Percentiles rank a stretch among this genome's conserved stretches.
phyloP scores from a whole-genome alignment of 2,329 filamentous ascomycete species.

The Ramularia endophylla region DNA sequence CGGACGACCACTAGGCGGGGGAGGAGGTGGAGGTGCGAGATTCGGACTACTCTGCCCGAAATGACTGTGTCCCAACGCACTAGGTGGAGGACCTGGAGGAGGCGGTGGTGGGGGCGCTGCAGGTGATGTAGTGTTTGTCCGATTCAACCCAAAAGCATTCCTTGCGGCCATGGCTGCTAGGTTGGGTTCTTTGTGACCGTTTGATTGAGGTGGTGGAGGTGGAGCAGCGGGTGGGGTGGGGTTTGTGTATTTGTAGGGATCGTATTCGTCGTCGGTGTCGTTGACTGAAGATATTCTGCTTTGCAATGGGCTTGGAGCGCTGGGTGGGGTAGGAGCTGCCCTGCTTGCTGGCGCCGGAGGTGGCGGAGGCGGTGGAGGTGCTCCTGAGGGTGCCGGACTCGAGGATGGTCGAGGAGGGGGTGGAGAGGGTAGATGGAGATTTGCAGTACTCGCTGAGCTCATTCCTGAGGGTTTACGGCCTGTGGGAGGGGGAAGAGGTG shows the following conservation, averaged over 20 bases:
- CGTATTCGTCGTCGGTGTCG: slow-evolving; percentile 18
- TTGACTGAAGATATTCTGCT: slow-evolving; percentile 12
- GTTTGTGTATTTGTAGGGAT: slow-evolving; percentile 17
- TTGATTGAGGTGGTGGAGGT: slow-evolving; percentile 39
- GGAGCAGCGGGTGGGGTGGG: slow-evolving; percentile 52
- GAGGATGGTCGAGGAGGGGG: slow-evolving; percentile 42
- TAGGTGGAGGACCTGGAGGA: slow-evolving; percentile 32
- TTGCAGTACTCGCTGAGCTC: slow-evolving; percentile 31
- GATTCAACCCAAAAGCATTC: slow-evolving; percentile 44
- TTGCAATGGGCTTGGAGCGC: slow-evolving; percentile 41
- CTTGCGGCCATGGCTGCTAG: slow-evolving; percentile 55
- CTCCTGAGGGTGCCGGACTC: slow-evolving; percentile 57
- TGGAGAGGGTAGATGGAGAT: slow-evolving; percentile 27
- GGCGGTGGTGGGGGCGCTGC: slow-evolving; percentile 35
- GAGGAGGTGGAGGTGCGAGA: slow-evolving; percentile 15
- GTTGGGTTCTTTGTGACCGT: slow-evolving; percentile 36
- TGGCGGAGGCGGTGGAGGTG: slow-evolving; percentile 35
- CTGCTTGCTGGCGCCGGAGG: slow-evolving; percentile 9
- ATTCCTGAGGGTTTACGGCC: slow-evolving; percentile 52
- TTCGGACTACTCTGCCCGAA: neutral
- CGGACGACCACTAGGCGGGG: slow-evolving; percentile 29
- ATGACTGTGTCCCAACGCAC: too few relatives aligned
- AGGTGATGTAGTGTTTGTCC: slow-evolving; percentile 29
- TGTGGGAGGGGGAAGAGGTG: slow-evolving; percentile 52
- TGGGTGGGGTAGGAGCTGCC: slow-evolving; percentile 17